Base-by-base conservation (phyloP, 805 yeast genomes). In the Lipomyces oligophaga region DNA sequence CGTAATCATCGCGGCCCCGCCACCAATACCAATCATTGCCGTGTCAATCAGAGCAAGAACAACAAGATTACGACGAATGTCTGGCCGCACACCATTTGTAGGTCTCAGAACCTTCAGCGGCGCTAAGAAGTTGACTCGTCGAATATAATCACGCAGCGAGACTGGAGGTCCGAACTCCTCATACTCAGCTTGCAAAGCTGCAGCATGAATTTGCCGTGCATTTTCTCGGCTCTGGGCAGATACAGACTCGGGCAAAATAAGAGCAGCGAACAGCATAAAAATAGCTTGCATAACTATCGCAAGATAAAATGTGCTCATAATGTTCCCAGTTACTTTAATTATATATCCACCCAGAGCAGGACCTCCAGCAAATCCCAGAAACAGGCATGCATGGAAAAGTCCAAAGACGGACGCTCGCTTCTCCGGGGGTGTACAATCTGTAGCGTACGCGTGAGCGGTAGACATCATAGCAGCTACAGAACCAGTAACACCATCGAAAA, bases 401-500 rank as follows among this genome's bases (percentile, higher is more conserved):
- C 60, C 60, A 52, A 70, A 58, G 40, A 60, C 64, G 10, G 56
- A 36, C 4, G 65, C 61, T 51, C 95, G 67, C 45, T 76, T 71
- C 27, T 69, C 72, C 0, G 85, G 75, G 18, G 79, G 81, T 5
- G 80, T 80, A 32, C 85, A 78, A 66, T 87, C 96, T 3, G 86
- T 71, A 15, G 84, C 72, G 60, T 85, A 87, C 49, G 89, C 77
- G 60, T 81, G 81, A 10, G 78, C 67, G 25, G 83, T 66, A 7
- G 82, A 77, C 41, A 83, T 58, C 27, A 81, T 58, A 4, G 80
- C 72, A 49, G 78, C 64, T 6, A 74, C 40, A 0, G 87, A 83
- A 20, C 96, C 96, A n/a, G 81, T 76, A 3, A 74, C 42, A 21
- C 79, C 71, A 25, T 71, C 73, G 1, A 81, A 28, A 1, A 74